Conservation (phyloP, 768 basidiomycete species). For the Mycena capillaripes region DNA sequence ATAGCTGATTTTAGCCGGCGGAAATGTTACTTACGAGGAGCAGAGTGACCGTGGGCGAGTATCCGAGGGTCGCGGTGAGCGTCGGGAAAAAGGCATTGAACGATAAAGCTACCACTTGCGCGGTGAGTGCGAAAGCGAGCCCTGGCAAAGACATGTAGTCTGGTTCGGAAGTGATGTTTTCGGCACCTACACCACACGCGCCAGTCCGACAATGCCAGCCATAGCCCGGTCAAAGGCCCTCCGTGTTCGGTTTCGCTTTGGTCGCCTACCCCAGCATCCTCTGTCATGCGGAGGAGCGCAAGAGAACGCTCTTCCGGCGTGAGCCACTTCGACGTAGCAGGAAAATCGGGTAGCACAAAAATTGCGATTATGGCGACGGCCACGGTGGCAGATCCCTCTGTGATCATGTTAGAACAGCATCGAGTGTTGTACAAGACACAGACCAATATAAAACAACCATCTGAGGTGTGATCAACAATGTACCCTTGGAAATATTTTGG, state of each 20-base stretch:
- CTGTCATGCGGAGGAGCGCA: constrained; percentile 75
- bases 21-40: constrained; percentile 8
- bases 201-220: constrained; percentile 80
- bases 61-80: constrained; percentile 79
- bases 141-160: constrained; percentile 36
- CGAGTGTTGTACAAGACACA: background rate
- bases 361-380: constrained; percentile 67
- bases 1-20: background rate
- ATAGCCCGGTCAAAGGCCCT: constrained; percentile 62
- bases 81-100: constrained; percentile 90
- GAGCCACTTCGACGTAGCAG: constrained; percentile 76
- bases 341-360: constrained; percentile 86
- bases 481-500: background rate
- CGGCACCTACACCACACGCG: constrained; percentile 75
- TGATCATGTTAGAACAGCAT: background rate
- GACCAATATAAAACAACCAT: constrained; percentile 82
- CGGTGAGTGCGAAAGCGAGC: constrained; percentile 74
- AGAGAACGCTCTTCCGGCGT: constrained; percentile 70
- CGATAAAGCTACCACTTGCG: constrained; percentile 72
- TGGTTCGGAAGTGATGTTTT: background rate
- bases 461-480: constrained; percentile 45
- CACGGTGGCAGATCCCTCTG: constrained; percentile 72
- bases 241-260: constrained; percentile 57
- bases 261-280: constrained; percentile 71
- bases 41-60: constrained; percentile 20